These are phyloP conservation scores for Ogataea glucozyma DNA, from an alignment of 805 yeast genomes.

Conservation along the genomic window DNA sequence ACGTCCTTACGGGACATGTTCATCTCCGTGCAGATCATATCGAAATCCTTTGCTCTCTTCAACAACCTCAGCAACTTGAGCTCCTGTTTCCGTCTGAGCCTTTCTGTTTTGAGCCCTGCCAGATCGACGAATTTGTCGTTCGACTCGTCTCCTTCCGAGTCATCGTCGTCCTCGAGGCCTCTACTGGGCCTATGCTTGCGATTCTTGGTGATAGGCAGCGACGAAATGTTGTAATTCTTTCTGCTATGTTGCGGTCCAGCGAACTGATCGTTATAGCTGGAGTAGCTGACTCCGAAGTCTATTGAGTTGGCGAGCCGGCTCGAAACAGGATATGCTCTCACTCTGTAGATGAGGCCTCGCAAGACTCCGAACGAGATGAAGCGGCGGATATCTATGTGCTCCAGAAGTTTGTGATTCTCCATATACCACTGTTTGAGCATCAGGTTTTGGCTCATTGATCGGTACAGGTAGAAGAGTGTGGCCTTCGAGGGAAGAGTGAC, in stretches of 20 bases:
- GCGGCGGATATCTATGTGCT: constrained; percentile 76
- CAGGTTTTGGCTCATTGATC: constrained; percentile 76
- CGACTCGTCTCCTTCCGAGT: constrained; percentile 18
- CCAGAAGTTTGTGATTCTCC: constrained; percentile 58
- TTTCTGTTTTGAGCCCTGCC: constrained; percentile 22
- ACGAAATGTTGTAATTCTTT: constrained; percentile 20
- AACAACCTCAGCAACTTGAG: constrained; percentile 44
- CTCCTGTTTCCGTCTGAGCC: constrained; percentile 33
- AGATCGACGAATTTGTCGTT: constrained; percentile 28
- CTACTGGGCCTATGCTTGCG: constrained; percentile 27
- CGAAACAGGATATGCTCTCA: constrained; percentile 71
- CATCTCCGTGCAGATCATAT: constrained; percentile 70
- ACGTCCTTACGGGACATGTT: constrained; percentile 56
- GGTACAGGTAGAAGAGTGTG: constrained; percentile 67
- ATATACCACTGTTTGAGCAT: constrained; percentile 80
- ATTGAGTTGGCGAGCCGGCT: constrained; percentile 40
- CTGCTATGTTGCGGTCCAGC: constrained; percentile 4
- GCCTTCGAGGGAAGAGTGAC: constrained; percentile 59
- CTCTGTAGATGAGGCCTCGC: constrained; percentile 78
- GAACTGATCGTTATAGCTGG: constrained; percentile 9
- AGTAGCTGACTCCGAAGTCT: constrained; percentile 28
- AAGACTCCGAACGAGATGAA: constrained; percentile 85
- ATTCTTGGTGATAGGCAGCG: constrained; percentile 21
- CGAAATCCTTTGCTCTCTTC: constrained; percentile 56
- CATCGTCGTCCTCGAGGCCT: constrained; percentile 14